Evolutionary conservation across 2,329 filamentous ascomycete species (phyloP), one percentile per base, ranked within the genome.

Genomic region (Fusarium sarcochroum): DNA sequence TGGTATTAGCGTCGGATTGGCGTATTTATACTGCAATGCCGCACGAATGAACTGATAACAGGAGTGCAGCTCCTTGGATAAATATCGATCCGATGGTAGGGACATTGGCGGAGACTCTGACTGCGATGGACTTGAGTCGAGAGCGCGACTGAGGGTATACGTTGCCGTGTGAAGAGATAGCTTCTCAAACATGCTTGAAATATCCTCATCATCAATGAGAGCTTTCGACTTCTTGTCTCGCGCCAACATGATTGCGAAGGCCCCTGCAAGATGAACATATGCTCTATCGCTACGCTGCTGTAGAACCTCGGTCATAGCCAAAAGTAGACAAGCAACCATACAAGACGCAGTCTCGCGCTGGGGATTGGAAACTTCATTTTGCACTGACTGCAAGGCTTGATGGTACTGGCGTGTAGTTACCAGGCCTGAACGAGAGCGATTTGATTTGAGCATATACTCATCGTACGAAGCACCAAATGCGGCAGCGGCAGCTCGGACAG

Each of bases 131-230:
- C 52, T 30, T 1, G 63, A 25, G 11, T 66, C 27, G 14, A 56
- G 37, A 2, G 66, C 15, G 3, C 27, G n/a, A 15, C 47, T 48
- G 1, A 56, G 13, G 5, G 58, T 45, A 7, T 69, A 70, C 6
- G 67, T 69, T 3, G 63, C 58, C 0, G 57, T 38, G 37, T 70
- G 66, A 6, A 70, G 66, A 15, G 60, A 63, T 2, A 70, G 37
- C 6, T 70, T 70, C 17, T 52, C 41, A 4, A 69, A 50, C 2
- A 70, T 20, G 3, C 37, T 46, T 1, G 62, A 35, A 0, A 69
- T 18, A 8, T 25, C 42, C 2, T 46, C 45, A 1, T 53, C 30
- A 34, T 66, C 48, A 1, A 54, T 11, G 3, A 10, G 7, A 7
- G 30, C 1, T 1, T 20, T 10, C 8, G 23, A 6, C 10, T 34